Evolutionary conservation across 169 alveolate species (phyloP), one percentile per base, ranked within the genome.

Genomic region (Plasmodium gaboni): DNA sequence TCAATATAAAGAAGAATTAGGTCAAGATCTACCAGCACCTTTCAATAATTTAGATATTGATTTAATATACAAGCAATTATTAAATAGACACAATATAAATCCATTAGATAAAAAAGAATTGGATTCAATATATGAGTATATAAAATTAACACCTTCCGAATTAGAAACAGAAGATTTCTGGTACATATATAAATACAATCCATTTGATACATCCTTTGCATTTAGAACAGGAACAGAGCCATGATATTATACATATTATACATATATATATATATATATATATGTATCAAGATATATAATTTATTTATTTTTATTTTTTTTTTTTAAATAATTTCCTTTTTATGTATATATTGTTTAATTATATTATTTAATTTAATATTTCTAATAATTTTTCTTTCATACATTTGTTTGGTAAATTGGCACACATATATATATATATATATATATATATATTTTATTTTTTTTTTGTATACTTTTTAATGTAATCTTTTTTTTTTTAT

Each of bases 141-240:
- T 78, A 32, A 78, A 78, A 59, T 12, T 78, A 13, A 78, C 89
- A n/a, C 89, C 89, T n/a, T 38, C 42, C 13, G 89, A 78, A 60
- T 24, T 64, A 19, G 64, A 78, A 69, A 78, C 89, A 42, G 72
- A 78, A 42, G 78, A 65, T 51, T 78, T 64, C 59, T 78, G 89
- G 89, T 78, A 78, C 46, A 78, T 78, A 9, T 78, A 78, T 48
- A 50, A 78, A 15, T 78, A 78, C 15, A 78, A 78, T 44, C 89
- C 89, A 19, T 69, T 78, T 19, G 89, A 65, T 63, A 78, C 74
- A 22, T 65, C 89, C 26, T 78, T 78, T 78, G 67, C 71, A 12
- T 26, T 63, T 50, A 53, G 89, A 68, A 78, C 89, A 24, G 89
- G 89, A 17, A 78, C 78, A 42, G 89, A 78, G 48, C 89, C 89